phyloP scores from a whole-genome alignment of 805 yeast genomes.

The Saturnispora gosingensis region DNA sequence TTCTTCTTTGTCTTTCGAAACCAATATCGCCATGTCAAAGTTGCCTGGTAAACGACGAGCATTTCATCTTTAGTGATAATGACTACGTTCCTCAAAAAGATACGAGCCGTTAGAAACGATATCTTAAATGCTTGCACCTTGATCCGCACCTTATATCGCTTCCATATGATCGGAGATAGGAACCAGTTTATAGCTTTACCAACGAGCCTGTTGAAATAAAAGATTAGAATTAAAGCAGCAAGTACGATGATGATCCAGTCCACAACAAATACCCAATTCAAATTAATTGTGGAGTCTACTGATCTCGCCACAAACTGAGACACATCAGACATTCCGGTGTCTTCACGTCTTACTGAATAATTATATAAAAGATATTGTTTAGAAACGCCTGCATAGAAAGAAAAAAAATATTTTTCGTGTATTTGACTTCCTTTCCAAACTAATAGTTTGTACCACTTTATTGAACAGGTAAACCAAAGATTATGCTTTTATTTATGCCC shows the following conservation, averaged over 20 bases:
- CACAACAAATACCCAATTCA: slow-evolving; percentile 66
- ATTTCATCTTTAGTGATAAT: slow-evolving; percentile 69
- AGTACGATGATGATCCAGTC: slow-evolving; percentile 71
- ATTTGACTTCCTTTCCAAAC: neutral
- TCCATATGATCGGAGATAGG: slow-evolving; percentile 55
- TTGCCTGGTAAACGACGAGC: slow-evolving; percentile 58
- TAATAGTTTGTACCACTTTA: too few species aligned
- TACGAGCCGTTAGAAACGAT: slow-evolving; percentile 73
- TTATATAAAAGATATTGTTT: neutral
- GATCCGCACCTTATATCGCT: slow-evolving; percentile 44
- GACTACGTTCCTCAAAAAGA: slow-evolving; percentile 67
- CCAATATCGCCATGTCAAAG: slow-evolving; percentile 92
- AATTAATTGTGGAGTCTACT: slow-evolving; percentile 20
- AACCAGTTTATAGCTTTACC: slow-evolving; percentile 50
- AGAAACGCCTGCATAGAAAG: neutral
- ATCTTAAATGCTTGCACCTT: slow-evolving; percentile 66
- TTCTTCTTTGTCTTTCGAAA: slow-evolving; percentile 37
- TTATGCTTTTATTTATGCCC: too few species aligned
- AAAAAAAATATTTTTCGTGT: neutral
- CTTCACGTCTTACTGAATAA: neutral
- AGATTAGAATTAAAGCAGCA: slow-evolving; percentile 53
- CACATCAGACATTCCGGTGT: slow-evolving; percentile 15
- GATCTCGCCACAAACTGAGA: slow-evolving; percentile 21
- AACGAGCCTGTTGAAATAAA: slow-evolving; percentile 64
- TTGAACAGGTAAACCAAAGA: too few species aligned